These are phyloP conservation scores for Pestalotiopsis fici DNA, from an alignment of 2,329 filamentous ascomycete genomes.

Conservation along the genomic window DNA sequence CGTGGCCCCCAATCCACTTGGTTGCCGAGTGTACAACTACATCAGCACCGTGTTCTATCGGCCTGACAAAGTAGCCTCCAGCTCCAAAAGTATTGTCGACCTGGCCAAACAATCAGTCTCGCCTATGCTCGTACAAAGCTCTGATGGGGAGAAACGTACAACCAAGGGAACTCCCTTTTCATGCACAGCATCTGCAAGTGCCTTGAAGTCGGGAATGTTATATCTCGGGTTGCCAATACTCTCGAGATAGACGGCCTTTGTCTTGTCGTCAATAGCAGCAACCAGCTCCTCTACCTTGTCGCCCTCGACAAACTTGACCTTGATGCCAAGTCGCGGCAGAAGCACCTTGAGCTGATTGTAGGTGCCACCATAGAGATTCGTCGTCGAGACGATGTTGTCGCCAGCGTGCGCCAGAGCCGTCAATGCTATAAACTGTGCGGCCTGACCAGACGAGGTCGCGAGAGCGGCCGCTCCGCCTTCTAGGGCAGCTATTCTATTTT, in stretches of 20 bases:
- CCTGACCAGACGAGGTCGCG: slow-evolving; percentile 82
- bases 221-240: slow-evolving; percentile 92
- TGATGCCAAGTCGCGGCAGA: slow-evolving; percentile 82
- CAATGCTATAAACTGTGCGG: slow-evolving; percentile 90
- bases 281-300: slow-evolving; percentile 80
- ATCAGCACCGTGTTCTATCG: slow-evolving; percentile 88
- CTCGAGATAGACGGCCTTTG: slow-evolving; percentile 90
- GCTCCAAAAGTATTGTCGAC: slow-evolving; percentile 96
- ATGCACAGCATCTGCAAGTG: slow-evolving; percentile 78
- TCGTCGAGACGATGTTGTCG: slow-evolving; percentile 91
- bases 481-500: slow-evolving; percentile 93
- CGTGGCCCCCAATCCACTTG: slow-evolving; percentile 97
- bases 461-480: slow-evolving; percentile 90
- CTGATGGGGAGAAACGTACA: slow-evolving; percentile 37
- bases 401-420: slow-evolving; percentile 81
- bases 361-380: slow-evolving; percentile 90
- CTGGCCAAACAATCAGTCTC: slow-evolving; percentile 36
- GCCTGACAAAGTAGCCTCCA: slow-evolving; percentile 83
- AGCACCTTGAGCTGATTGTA: slow-evolving; percentile 97
- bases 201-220: slow-evolving; percentile 89
- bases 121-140: background rate
- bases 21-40: slow-evolving; percentile 94
- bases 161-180: slow-evolving; percentile 67
- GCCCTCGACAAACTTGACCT: slow-evolving; percentile 83
- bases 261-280: slow-evolving; percentile 85